Base-by-base conservation (phyloP, 371 early-diverging fungal species). In the Mucor indicus region DNA sequence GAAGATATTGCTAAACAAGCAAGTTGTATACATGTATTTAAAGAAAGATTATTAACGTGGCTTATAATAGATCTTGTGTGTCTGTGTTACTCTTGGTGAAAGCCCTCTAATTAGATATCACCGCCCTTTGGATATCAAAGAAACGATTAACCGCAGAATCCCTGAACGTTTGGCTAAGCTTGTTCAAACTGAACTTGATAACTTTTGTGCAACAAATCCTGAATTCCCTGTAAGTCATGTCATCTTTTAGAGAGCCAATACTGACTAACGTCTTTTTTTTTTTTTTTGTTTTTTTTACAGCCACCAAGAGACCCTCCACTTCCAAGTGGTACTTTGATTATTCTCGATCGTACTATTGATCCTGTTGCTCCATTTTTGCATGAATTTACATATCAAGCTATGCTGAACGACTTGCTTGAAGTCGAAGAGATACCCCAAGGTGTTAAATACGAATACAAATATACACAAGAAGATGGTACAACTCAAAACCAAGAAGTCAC, bases 341-440 rank as follows among this genome's bases (percentile, higher is more conserved):
- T 98, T 46, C 62, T 93, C 20, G 98, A 98, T 70, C 87, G 98
- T 45, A 83, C 90, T 2, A 74, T 93, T 37, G 98, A 98, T 68
- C 72, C 85, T 27, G 65, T 79, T 41, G 77, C 93, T 6, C 96
- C 98, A 1, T 68, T 96, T 16, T 60, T 96, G 22, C 98, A 96
- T 67, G 91, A 94, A 56, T 92, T 97, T 33, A 91, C 95, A 0
- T 97, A 95, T 53, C 95, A 97, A 67, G 93, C 96, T 3, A 90
- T 94, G 86, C 82, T 86, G 11, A 84, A 91, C 39, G 98, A 98
- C 60, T 62, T 94, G 29, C 55, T 94, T n/a, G 69, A 77, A 13
- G 77, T 91, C 13, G 85, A 87, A 57, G 80, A 87, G 49, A 64
- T 62, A 19, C 42, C 66, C 1, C 38, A 54, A 17, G 86, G 89